Conservation (phyloP, 257 asterid genomes). For the Gardenia jasminoides region DNA sequence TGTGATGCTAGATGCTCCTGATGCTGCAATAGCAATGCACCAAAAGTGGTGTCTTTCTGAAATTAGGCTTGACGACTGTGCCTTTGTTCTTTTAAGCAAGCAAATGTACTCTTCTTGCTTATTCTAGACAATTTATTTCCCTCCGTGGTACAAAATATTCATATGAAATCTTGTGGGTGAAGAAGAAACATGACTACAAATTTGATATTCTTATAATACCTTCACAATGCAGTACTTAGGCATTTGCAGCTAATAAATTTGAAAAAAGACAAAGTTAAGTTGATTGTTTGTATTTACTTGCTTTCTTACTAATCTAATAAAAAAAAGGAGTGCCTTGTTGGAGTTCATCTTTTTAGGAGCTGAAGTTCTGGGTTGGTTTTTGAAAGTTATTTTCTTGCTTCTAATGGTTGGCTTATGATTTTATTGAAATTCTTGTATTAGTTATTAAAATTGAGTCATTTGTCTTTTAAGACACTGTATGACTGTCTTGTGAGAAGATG, state of each 20-base stretch:
- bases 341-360: not conserved
- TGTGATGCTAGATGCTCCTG: slow-evolving; percentile 99
- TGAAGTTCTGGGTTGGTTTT: not conserved
- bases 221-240: no score
- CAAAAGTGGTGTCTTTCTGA: slow-evolving; percentile 99
- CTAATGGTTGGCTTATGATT: no score
- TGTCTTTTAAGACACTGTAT: not conserved
- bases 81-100: slow-evolving; percentile 97
- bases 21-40: slow-evolving; percentile 94
- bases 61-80: slow-evolving; percentile 23
- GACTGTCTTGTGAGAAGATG: not conserved
- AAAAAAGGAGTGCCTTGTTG: not conserved
- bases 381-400: no score
- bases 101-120: slow-evolving; percentile 20
- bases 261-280: not conserved
- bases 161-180: no score
- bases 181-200: no score
- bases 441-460: no score
- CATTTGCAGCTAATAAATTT: not conserved
- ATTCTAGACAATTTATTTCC: not conserved
- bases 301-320: not conserved
- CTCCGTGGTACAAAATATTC: no score
- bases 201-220: not conserved
- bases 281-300: not conserved
- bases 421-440: not conserved